phyloP scores from a whole-genome alignment of 495 filamentous ascomycete species.

The Bombardia bombarda region DNA sequence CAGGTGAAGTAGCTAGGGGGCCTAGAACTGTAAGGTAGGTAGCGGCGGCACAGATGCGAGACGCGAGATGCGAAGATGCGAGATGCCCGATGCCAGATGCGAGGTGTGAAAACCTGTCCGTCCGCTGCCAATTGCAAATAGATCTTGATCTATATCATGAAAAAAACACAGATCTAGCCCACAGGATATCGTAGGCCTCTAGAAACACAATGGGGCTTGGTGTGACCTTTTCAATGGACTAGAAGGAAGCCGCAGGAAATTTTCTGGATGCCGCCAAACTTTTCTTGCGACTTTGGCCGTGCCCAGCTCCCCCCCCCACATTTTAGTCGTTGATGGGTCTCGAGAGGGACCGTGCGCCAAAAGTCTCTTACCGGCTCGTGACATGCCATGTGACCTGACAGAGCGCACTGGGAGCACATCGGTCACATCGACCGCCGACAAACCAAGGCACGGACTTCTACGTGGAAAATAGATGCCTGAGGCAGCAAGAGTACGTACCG shows the following conservation, averaged over 20 bases:
- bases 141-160: not conserved
- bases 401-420: not conserved
- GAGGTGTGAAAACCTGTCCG: not conserved
- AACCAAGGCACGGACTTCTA: too few species aligned
- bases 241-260: conserved; percentile 12
- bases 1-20: too few species aligned
- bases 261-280: conserved; percentile 9
- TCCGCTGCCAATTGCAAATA: conserved; percentile 1
- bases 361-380: not conserved
- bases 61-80: not conserved
- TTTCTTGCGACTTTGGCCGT: conserved; percentile 12
- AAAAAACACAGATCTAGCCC: not conserved
- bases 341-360: not conserved
- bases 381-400: conserved; percentile 5
- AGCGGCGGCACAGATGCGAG: too few species aligned
- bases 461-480: too few species aligned
- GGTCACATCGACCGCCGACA: too few species aligned
- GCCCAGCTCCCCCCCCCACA: not conserved
- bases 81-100: not conserved
- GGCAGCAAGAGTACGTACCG: too few species aligned
- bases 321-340: not conserved
- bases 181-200: not conserved
- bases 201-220: not conserved
- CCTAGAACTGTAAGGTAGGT: too few species aligned
- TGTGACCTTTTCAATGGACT: not conserved